Base-by-base conservation (phyloP, 768 basidiomycete species). In the Macrocybe gigantea region DNA sequence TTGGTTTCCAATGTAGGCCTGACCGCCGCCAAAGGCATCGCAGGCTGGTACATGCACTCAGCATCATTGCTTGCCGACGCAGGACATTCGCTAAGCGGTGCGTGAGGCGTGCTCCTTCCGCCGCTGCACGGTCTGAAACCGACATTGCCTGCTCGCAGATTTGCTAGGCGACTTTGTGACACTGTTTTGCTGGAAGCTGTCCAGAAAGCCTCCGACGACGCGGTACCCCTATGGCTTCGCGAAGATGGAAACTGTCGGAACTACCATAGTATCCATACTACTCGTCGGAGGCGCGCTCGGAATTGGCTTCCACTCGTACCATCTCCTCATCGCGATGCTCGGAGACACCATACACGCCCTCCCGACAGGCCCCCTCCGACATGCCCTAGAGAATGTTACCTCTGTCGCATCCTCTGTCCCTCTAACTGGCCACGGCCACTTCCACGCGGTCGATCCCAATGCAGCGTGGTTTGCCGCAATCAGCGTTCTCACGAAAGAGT, bases 231-330 rank as follows among this genome's bases (percentile, higher is more conserved):
- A 85, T 52, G 90, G 92, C 11, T 88, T 90, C 57, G 87, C 87
- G 53, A 97, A 98, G 66, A 95, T 93, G 55, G 95, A 99, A 66
- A 93, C 93, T 5, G 72, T 97, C 15, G 95, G 95, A 41, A 95
- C 94, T n/a, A 80, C 89, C 2, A 80, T 87, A 34, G 85, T 96
- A 41, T 89, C 93, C 1, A 68, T 96, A 42, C 77, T 97, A 32
- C 79, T 99, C 50, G 81, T 93, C 48, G 84, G 83, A 5, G 90
- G 89, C 47, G 86, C 88, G 2, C 71, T 88, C 12, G 89, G 87
- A 46, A 87, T 93, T 45, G 92, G 92, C 7, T 77, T 94, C 55
- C 94, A 97, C 70, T 93, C 93, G 2, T 93, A 88, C 56, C 75
- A 85, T 63, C 80, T 94, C 33, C 80, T 97, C 38, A 66, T 90